Evolutionary conservation across 148 eudicot species (phyloP), one percentile per base, ranked within the genome.

Genomic region (Mesembryanthemum crystallinum): DNA sequence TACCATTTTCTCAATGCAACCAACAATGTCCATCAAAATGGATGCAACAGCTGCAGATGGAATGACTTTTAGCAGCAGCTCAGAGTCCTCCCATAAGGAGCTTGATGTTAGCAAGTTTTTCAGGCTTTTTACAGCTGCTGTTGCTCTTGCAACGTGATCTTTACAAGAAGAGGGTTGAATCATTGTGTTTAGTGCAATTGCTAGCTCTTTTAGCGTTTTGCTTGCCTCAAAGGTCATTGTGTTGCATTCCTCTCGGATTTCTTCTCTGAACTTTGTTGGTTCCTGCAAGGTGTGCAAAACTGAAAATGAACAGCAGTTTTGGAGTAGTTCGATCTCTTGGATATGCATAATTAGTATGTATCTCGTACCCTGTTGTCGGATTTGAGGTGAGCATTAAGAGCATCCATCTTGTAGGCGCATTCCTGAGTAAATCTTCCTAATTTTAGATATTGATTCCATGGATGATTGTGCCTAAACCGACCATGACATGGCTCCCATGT

Each of bases 401-500:
- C 82, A 67, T 85, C 88, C 54, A 88, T 71, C 8, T 76, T 73
- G 74, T 74, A 80, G 54, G 91, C 91, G 78, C 91, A 85, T 58
- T 84, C 73, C 42, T 87, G 71, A 21, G 51, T 54, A 0, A 80
- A 74, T 1, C 63, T 57, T 62, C 87, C 88, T 32, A 88, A 58
- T 59, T 78, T 88, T 7, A 80, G 72, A 73, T 88, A 88, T 29
- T 84, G 81, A n/a, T 75, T 76, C 89, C 89, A 86, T 42, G 91
- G 91, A 78, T 88, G 89, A 1, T 43, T 68, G 64, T 79, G 84
- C 39, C 58, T 70, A 64, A 88, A 88, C 0, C 71, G 39, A 7
- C 89, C 87, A 73, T 86, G 89, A 42, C 78, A 73, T 25, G 89
- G 89, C 73, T 88, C 91, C 89, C 89, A 88, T 70, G 76, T 79